phyloP scores from a whole-genome alignment of 2,329 filamentous ascomycete species.

The Colletotrichum lindemuthianum region DNA sequence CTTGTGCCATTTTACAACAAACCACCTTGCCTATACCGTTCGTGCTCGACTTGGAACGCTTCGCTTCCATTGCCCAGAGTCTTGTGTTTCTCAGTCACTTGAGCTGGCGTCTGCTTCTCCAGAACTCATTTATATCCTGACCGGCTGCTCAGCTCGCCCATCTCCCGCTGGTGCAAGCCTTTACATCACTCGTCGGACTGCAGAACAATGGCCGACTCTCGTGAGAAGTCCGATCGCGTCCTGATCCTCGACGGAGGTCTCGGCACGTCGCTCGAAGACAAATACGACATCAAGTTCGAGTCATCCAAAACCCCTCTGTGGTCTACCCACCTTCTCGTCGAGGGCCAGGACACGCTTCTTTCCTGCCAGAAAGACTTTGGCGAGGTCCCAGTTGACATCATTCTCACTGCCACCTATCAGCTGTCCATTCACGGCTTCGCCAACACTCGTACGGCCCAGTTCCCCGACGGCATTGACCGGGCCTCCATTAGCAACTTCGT shows the following conservation, averaged over 20 bases:
- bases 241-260: slow-evolving; percentile 73
- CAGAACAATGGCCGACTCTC: slow-evolving; percentile 18
- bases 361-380: slow-evolving; percentile 67
- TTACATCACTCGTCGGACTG: background rate
- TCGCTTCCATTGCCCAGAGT: background rate
- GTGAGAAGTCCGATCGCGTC: slow-evolving; percentile 38
- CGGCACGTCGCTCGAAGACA: slow-evolving; percentile 72
- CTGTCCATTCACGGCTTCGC: slow-evolving; percentile 66
- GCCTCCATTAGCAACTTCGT: slow-evolving; percentile 53
- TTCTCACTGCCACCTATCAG: slow-evolving; percentile 77
- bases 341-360: slow-evolving; percentile 60
- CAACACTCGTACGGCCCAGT: slow-evolving; percentile 54
- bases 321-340: slow-evolving; percentile 73
- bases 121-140: background rate
- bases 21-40: background rate
- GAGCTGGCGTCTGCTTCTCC: background rate
- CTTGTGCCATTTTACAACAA: background rate
- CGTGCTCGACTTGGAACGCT: background rate
- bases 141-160: background rate
- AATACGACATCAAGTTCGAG: slow-evolving; percentile 62
- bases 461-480: slow-evolving; percentile 54
- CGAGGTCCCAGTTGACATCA: slow-evolving; percentile 66
- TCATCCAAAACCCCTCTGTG: slow-evolving; percentile 66
- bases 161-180: background rate
- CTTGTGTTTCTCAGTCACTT: background rate